These are phyloP conservation scores for Musa schizocarpa DNA, from an alignment of 176 grass and related monocot genomes.

Conservation along the genomic window DNA sequence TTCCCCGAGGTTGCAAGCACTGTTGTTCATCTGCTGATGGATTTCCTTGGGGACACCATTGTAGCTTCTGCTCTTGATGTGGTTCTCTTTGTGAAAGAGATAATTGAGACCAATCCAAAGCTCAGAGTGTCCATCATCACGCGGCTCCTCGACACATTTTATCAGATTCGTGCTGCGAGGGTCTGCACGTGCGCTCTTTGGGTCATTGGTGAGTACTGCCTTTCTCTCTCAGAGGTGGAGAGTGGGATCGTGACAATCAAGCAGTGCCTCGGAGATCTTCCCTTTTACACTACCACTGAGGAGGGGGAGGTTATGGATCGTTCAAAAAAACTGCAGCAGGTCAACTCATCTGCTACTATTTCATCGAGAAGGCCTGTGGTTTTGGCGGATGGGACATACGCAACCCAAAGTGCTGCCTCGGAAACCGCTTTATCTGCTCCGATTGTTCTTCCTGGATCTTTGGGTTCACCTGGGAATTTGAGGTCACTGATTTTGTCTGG, in stretches of 20 bases:
- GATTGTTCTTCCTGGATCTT: conserved; percentile 11
- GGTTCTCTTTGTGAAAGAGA: conserved; percentile 14
- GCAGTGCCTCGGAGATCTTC: conserved; percentile 16
- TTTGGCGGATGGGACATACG: conserved; percentile 12
- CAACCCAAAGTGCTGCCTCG: conserved; percentile 14
- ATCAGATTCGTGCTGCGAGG: conserved; percentile 18
- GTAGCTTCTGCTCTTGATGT: conserved; percentile 16
- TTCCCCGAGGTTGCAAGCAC: conserved; percentile 15
- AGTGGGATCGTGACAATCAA: conserved; percentile 11
- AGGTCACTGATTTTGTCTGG: conserved; percentile 8
- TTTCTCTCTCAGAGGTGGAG: conserved; percentile 4
- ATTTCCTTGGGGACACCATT: conserved; percentile 14
- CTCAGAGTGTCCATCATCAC: conserved; percentile 14
- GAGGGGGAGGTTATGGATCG: not conserved
- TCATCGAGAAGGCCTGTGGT: conserved; percentile 9
- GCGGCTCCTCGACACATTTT: conserved; percentile 8
- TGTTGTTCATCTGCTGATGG: conserved; percentile 16
- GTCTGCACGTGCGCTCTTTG: conserved; percentile 14
- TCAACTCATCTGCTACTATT: conserved; percentile 6
- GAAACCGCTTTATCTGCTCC: conserved; percentile 9
- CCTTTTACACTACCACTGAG: conserved; percentile 13
- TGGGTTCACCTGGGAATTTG: not conserved
- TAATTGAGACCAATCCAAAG: conserved; percentile 16
- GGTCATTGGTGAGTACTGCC: conserved; percentile 14
- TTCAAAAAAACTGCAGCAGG: not conserved